phyloP scores from a whole-genome alignment of 495 filamentous ascomycete species.

The Penicillium paxilli region DNA sequence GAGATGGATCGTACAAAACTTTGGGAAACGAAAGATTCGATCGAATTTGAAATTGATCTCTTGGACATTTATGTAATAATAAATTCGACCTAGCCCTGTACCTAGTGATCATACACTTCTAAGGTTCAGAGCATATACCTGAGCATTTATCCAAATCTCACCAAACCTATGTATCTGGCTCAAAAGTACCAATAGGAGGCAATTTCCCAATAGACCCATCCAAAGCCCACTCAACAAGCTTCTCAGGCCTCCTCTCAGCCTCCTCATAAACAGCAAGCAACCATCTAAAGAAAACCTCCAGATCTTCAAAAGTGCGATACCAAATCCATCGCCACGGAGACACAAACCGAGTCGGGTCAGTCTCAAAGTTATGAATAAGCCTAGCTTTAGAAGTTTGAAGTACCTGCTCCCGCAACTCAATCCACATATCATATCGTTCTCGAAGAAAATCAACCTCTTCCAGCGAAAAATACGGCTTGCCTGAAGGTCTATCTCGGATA shows the following conservation, averaged over 20 bases:
- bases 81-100: too few species aligned
- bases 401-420: neutral
- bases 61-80: too few species aligned
- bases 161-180: neutral
- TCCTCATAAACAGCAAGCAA: neutral
- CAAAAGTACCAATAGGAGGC: neutral
- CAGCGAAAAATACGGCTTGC: neutral
- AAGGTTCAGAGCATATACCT: too few species aligned
- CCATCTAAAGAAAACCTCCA: constrained; percentile 5
- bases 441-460: neutral
- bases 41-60: too few species aligned
- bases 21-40: too few species aligned
- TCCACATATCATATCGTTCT: neutral
- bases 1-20: too few species aligned
- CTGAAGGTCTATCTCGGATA: neutral
- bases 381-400: neutral
- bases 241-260: constrained; percentile 2
- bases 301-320: neutral
- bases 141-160: neutral
- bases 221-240: constrained; percentile 8
- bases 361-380: neutral
- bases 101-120: too few species aligned
- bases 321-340: neutral
- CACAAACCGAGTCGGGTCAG: too few species aligned
- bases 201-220: neutral